Percentiles rank a stretch among this genome's conserved stretches.
phyloP scores from a whole-genome alignment of 1,284 basidiomycete genomes.

The Fomitiporia mediterranea region DNA sequence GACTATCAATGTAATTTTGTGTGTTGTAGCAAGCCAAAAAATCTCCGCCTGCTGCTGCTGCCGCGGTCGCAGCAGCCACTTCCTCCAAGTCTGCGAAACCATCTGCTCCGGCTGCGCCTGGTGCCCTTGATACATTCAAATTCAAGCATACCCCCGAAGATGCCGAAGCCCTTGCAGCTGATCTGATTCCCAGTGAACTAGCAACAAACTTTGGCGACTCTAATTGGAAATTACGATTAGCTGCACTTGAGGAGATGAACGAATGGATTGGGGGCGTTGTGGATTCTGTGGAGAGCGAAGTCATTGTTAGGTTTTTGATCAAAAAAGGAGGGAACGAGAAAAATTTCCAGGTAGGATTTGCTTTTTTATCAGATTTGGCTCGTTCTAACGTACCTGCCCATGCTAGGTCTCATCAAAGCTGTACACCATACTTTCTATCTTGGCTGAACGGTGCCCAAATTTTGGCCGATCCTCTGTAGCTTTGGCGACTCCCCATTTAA shows the following conservation, averaged over 20 bases:
- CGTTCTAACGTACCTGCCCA: not conserved
- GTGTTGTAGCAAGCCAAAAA: slow-evolving; percentile 25
- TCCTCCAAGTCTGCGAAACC: slow-evolving; percentile 50
- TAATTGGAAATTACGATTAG: slow-evolving; percentile 92
- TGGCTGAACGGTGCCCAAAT: slow-evolving; percentile 76
- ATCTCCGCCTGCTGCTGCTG: slow-evolving; percentile 24
- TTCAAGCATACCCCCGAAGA: slow-evolving; percentile 91
- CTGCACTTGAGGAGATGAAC: slow-evolving; percentile 83
- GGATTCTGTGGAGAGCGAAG: slow-evolving; percentile 78
- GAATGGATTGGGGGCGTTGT: slow-evolving; percentile 75
- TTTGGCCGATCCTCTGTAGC: slow-evolving; percentile 88
- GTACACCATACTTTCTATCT: slow-evolving; percentile 68
- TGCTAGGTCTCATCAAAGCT: slow-evolving; percentile 82
- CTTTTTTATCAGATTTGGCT: slow-evolving; percentile 9
- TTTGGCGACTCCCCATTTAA: slow-evolving; percentile 78
- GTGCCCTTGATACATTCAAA: slow-evolving; percentile 80
- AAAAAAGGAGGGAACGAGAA: slow-evolving; percentile 98
- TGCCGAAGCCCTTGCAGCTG: slow-evolving; percentile 77
- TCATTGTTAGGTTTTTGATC: slow-evolving; percentile 84
- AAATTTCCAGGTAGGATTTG: slow-evolving; percentile 83
- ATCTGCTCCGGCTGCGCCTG: slow-evolving; percentile 39
- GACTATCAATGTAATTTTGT: not conserved
- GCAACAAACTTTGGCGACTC: slow-evolving; percentile 74
- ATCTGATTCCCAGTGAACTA: slow-evolving; percentile 70
- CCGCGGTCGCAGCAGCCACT: slow-evolving; percentile 28